These are phyloP conservation scores for Furcasterigmium furcatum DNA, from an alignment of 2,329 filamentous ascomycete species.

Conservation along the genomic window DNA sequence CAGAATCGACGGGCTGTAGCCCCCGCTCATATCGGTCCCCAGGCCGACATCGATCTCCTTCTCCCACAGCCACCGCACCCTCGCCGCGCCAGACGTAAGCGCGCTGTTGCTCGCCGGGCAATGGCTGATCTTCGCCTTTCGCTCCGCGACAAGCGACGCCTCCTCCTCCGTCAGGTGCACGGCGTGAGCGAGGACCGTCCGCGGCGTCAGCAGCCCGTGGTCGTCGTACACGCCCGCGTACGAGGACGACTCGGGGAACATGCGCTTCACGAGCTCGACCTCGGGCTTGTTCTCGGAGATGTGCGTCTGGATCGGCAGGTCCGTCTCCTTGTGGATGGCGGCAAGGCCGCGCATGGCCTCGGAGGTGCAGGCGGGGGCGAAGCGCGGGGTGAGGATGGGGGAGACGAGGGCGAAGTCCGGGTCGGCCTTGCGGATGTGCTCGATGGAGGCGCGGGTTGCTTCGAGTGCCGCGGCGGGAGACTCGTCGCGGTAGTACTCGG, in stretches of 20 bases:
- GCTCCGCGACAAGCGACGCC: constrained; percentile 55
- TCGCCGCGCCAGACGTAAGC: constrained; percentile 74
- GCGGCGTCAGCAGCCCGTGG: constrained; percentile 62
- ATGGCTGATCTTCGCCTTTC: constrained; percentile 70
- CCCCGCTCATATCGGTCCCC: constrained; percentile 88
- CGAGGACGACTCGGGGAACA: constrained; percentile 62
- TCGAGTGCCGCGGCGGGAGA: constrained; percentile 53
- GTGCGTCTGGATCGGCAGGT: constrained; percentile 80
- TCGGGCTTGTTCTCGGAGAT: constrained; percentile 81
- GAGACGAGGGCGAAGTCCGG: constrained; percentile 61
- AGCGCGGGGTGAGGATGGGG: constrained; percentile 76
- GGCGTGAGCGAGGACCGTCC: constrained; percentile 82
- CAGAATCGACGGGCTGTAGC: constrained; percentile 77
- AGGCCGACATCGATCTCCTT: constrained; percentile 76
- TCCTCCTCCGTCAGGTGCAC: constrained; percentile 72
- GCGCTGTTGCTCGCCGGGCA: constrained; percentile 86
- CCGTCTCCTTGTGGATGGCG: constrained; percentile 56
- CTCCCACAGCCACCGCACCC: constrained; percentile 71
- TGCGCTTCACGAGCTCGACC: constrained; percentile 62
- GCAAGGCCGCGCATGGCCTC: constrained; percentile 64
- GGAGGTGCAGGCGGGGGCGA: constrained; percentile 59
- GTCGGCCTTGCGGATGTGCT: constrained; percentile 66
- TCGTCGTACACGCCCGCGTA: constrained; percentile 82
- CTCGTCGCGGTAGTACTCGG: constrained; percentile 76
- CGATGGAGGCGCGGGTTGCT: constrained; percentile 57